Evolutionary conservation across 108 stramenopile genomes (phyloP).

Genomic region (Stephanodiscus minutulus): DNA sequence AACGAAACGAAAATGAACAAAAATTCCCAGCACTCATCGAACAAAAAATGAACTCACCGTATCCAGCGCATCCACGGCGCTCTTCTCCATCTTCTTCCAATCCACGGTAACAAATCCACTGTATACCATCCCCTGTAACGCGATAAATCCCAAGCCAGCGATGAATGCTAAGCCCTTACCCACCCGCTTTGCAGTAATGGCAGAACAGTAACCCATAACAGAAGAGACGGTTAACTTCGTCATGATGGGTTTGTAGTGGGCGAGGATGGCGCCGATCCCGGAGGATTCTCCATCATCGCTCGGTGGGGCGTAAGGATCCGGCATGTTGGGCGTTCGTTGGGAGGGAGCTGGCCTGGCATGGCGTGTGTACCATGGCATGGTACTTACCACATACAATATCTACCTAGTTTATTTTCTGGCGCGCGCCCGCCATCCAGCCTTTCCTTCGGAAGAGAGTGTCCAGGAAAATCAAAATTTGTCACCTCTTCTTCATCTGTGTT

Average conservation of each 20-base stretch:
- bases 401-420: too few species aligned
- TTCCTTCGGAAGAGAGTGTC: too few species aligned
- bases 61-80: conserved; percentile 66
- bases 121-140: conserved; percentile 64
- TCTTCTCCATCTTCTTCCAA: conserved; percentile 81
- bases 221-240: conserved; percentile 73
- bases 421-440: too few species aligned
- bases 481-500: too few species aligned
- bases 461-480: too few species aligned
- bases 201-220: conserved; percentile 88
- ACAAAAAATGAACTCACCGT: conserved; percentile 41
- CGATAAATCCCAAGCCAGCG: conserved; percentile 79
- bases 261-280: conserved; percentile 11
- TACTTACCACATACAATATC: too few species aligned
- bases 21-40: background rate
- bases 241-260: conserved; percentile 44
- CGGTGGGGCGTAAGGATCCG: background rate
- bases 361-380: too few species aligned
- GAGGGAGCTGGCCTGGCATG: too few species aligned
- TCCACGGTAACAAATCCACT: conserved; percentile 83
- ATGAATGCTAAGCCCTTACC: conserved; percentile 77
- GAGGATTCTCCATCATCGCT: conserved; percentile 6
- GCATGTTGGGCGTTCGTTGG: background rate
- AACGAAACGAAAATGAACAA: conserved; percentile 1
- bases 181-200: conserved; percentile 79